Evolutionary conservation across 129 eudicot species (phyloP).

Genomic region (Scalesia atractyloides): DNA sequence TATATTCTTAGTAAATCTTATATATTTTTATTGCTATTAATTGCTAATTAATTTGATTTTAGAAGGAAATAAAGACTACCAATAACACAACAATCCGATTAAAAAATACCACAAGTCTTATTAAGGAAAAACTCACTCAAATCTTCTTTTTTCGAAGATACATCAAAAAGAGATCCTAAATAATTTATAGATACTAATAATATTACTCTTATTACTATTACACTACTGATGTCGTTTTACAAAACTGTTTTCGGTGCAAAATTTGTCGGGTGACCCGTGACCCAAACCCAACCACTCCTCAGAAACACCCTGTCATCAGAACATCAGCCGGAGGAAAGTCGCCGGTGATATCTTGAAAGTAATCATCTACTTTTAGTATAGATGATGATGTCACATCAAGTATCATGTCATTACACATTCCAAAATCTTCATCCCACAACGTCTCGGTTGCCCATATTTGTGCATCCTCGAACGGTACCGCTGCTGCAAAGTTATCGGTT

Average conservation of each 20-base stretch:
- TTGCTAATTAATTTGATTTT: background rate
- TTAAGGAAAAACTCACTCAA: slow-evolving; percentile 35
- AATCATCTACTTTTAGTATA: slow-evolving; percentile 48
- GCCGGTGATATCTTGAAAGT: slow-evolving; percentile 49
- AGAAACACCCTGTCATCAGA: slow-evolving; percentile 35
- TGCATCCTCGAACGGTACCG: slow-evolving; percentile 23
- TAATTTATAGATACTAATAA: slow-evolving; percentile 17
- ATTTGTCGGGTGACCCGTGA: slow-evolving; percentile 37
- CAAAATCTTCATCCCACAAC: slow-evolving; percentile 25
- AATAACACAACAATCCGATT: background rate
- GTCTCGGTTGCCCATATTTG: slow-evolving; percentile 26
- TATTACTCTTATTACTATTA: slow-evolving; percentile 6
- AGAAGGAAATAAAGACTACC: background rate
- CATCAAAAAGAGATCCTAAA: slow-evolving; percentile 13
- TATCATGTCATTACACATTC: slow-evolving; percentile 35
- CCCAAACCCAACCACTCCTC: slow-evolving; percentile 12
- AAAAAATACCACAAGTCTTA: slow-evolving; percentile 24
- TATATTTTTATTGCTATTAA: background rate
- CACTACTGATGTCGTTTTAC: slow-evolving; percentile 22
- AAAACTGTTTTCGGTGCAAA: slow-evolving; percentile 42
- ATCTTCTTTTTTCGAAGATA: slow-evolving; percentile 31
- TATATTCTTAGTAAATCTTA: background rate
- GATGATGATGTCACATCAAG: slow-evolving; percentile 34
- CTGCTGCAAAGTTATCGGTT: slow-evolving; percentile 22
- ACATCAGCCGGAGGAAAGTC: slow-evolving; percentile 51